A percentile compares a stretch with the other conserved stretches of the same genome.
phyloP scores from a whole-genome alignment of 2,329 filamentous ascomycete genomes.

The Talaromyces piceae region DNA sequence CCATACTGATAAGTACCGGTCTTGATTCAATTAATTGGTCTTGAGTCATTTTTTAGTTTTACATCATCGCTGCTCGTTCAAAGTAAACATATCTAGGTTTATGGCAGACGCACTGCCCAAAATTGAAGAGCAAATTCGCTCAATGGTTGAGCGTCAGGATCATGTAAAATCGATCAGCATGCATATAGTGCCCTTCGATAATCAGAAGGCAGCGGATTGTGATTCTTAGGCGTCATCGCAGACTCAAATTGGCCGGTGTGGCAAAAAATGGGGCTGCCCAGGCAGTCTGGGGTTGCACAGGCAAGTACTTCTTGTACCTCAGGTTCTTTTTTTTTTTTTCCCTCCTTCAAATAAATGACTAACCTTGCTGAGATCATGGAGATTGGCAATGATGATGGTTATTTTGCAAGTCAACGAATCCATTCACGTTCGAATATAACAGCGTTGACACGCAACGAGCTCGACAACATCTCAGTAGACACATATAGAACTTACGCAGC shows the following conservation, averaged over 20 bases:
- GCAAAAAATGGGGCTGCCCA: slow-evolving; percentile 23
- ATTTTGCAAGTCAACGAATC: slow-evolving; percentile 18
- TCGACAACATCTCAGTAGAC: slow-evolving; percentile 31
- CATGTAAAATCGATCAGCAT: not conserved
- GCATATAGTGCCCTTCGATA: not conserved
- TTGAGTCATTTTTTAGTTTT: no score
- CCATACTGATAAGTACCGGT: no score
- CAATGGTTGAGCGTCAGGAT: not conserved
- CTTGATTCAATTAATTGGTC: no score
- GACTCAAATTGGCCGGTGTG: slow-evolving; percentile 15
- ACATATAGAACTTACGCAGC: slow-evolving; percentile 37
- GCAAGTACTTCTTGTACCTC: slow-evolving; percentile 22
- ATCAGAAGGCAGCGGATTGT: slow-evolving; percentile 1
- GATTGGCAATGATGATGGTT: slow-evolving; percentile 24
- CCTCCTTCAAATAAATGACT: not conserved
- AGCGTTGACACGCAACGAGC: slow-evolving; percentile 19
- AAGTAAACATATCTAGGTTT: no score
- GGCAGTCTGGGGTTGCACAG: slow-evolving; percentile 22
- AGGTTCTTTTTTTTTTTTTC: slow-evolving; percentile 15
- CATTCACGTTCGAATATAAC: not conserved
- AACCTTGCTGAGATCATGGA: slow-evolving; percentile 3
- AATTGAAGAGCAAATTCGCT: not conserved
- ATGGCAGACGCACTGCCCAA: not conserved
- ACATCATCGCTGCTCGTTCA: no score
- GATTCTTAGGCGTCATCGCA: slow-evolving; percentile 7